Conservation (phyloP, 768 basidiomycete genomes). For the Pholiota conissans region DNA sequence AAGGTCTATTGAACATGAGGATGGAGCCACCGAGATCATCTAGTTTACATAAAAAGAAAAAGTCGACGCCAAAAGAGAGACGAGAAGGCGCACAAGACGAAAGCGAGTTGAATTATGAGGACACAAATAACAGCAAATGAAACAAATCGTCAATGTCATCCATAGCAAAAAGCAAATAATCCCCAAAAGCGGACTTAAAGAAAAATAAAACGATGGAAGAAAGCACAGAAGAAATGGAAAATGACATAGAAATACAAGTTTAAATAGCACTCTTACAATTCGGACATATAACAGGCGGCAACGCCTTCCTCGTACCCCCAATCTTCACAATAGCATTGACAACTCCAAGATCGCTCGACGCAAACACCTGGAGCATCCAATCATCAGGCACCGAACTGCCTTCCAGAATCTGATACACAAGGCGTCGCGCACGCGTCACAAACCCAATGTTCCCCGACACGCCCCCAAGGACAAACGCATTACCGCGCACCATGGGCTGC, state of each 20-base stretch:
- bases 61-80: too few relatives aligned
- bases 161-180: background rate
- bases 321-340: constrained; percentile 22
- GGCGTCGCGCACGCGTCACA: constrained; percentile 45
- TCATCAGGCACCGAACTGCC: constrained; percentile 31
- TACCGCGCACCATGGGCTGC: constrained; percentile 56
- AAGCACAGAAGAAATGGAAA: background rate
- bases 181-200: background rate
- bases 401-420: constrained; percentile 37
- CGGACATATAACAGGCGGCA: constrained; percentile 41
- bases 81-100: too few relatives aligned
- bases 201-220: background rate
- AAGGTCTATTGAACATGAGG: too few relatives aligned
- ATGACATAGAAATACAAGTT: background rate
- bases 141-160: too few relatives aligned
- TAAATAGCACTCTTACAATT: constrained; percentile 44
- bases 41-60: too few relatives aligned
- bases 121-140: too few relatives aligned
- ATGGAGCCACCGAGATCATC: too few relatives aligned
- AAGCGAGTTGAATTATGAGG: too few relatives aligned
- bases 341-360: constrained; percentile 9
- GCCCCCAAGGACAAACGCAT: constrained; percentile 35
- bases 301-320: constrained; percentile 11
- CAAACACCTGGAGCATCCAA: constrained; percentile 38
- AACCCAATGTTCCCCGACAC: constrained; percentile 50